Evolutionary conservation across 768 basidiomycete genomes (phyloP).

Genomic region (Lentinula aciculospora): DNA sequence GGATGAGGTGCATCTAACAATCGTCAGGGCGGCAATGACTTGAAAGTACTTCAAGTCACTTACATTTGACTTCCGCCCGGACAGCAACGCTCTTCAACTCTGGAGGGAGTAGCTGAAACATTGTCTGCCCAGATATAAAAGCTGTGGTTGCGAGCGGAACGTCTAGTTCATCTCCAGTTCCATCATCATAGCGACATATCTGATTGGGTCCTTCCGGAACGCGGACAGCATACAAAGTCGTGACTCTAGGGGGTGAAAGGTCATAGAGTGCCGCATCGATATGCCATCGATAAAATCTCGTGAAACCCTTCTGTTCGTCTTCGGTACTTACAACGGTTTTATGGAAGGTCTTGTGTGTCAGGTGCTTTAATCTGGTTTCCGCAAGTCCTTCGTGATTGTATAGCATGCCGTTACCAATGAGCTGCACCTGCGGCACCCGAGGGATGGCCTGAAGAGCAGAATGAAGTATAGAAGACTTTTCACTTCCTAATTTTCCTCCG

Average conservation of each 20-base stretch:
- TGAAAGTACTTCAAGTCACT: conserved; percentile 8
- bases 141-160: conserved; percentile 68
- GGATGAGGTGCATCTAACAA: conserved; percentile 49
- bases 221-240: conserved; percentile 41
- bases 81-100: conserved; percentile 53
- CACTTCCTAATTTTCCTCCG: conserved; percentile 46
- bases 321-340: conserved; percentile 41
- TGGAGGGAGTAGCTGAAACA: conserved; percentile 47
- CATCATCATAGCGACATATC: conserved; percentile 56
- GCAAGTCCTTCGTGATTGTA: conserved; percentile 47
- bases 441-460: conserved; percentile 58
- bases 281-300: conserved; percentile 56
- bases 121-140: conserved; percentile 43
- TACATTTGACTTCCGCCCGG: conserved; percentile 46
- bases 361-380: conserved; percentile 48
- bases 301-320: conserved; percentile 42
- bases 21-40: conserved; percentile 31
- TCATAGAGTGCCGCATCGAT: conserved; percentile 52
- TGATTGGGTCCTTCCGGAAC: conserved; percentile 52
- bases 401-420: conserved; percentile 53
- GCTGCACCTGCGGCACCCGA: conserved; percentile 34
- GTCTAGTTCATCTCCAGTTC: conserved; percentile 57
- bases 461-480: conserved; percentile 49
- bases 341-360: conserved; percentile 53
- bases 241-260: conserved; percentile 43